These are phyloP conservation scores for Xylariaceae sp. DNA, from an alignment of 2,329 filamentous ascomycete genomes.

Conservation along the genomic window DNA sequence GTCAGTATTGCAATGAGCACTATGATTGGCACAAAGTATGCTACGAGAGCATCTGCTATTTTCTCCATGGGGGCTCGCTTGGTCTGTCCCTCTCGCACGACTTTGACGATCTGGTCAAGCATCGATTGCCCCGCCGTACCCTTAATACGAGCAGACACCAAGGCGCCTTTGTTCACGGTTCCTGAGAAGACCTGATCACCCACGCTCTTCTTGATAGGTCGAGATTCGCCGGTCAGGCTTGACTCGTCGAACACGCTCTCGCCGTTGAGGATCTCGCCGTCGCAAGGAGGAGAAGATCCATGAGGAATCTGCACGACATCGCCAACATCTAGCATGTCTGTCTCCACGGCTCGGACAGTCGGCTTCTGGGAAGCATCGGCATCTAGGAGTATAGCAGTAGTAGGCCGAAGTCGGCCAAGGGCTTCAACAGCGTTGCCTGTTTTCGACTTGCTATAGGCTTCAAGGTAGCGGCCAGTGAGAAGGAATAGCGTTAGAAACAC, in stretches of 20 bases:
- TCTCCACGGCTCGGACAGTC: slow-evolving; percentile 40
- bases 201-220: slow-evolving; percentile 57
- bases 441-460: slow-evolving; percentile 88
- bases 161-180: slow-evolving; percentile 66
- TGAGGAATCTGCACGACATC: slow-evolving; percentile 72
- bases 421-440: slow-evolving; percentile 82
- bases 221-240: slow-evolving; percentile 78
- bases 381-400: slow-evolving; percentile 67
- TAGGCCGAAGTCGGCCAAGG: slow-evolving; percentile 72
- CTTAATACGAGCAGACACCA: slow-evolving; percentile 61
- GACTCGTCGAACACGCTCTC: slow-evolving; percentile 80
- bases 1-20: slow-evolving; percentile 65
- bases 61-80: slow-evolving; percentile 72
- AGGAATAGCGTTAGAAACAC: slow-evolving; percentile 89
- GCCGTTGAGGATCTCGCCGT: slow-evolving; percentile 64
- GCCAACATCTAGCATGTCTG: slow-evolving; percentile 72
- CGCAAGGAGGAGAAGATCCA: slow-evolving; percentile 79
- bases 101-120: slow-evolving; percentile 74
- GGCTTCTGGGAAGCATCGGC: slow-evolving; percentile 35
- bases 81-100: slow-evolving; percentile 74
- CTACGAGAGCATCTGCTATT: slow-evolving; percentile 67
- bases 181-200: slow-evolving; percentile 68
- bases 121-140: slow-evolving; percentile 66
- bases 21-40: slow-evolving; percentile 73
- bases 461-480: slow-evolving; percentile 68